These are phyloP conservation scores for Cynanchum wilfordii DNA, from an alignment of 257 asterid species.

Conservation along the genomic window DNA sequence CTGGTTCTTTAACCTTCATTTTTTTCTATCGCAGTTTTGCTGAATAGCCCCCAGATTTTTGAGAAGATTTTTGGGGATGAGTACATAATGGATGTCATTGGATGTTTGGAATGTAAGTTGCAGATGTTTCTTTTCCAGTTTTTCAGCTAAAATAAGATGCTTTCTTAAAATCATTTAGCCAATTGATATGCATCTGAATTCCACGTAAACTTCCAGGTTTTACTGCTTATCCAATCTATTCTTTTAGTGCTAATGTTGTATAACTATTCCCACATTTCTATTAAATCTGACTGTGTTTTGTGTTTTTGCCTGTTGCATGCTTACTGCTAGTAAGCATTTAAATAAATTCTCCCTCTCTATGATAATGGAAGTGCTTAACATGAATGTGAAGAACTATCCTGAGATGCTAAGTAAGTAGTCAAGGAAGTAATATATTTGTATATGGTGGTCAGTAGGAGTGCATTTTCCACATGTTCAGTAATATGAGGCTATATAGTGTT, in stretches of 20 bases:
- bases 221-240: not conserved
- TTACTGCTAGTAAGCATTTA: not conserved
- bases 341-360: not conserved
- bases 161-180: not conserved
- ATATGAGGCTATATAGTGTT: not conserved
- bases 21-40: slow-evolving; percentile 52
- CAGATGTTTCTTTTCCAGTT: not conserved
- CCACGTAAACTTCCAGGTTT: not conserved
- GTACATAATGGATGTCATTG: slow-evolving; percentile 81
- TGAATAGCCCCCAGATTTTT: slow-evolving; percentile 78
- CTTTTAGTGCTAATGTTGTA: not conserved
- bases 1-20: slow-evolving; percentile 7
- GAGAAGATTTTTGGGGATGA: slow-evolving; percentile 94
- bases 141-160: not conserved
- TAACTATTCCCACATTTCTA: not conserved
- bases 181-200: not conserved
- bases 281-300: not conserved
- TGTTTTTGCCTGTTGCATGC: not conserved
- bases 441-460: not conserved
- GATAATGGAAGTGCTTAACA: not conserved
- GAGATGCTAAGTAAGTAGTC: not conserved
- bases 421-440: not conserved
- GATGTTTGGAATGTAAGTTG: slow-evolving; percentile 88
- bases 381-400: not conserved
- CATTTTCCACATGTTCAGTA: not conserved